phyloP scores from a whole-genome alignment of 2,329 filamentous ascomycete species.

The Tolypocladium sp. region DNA sequence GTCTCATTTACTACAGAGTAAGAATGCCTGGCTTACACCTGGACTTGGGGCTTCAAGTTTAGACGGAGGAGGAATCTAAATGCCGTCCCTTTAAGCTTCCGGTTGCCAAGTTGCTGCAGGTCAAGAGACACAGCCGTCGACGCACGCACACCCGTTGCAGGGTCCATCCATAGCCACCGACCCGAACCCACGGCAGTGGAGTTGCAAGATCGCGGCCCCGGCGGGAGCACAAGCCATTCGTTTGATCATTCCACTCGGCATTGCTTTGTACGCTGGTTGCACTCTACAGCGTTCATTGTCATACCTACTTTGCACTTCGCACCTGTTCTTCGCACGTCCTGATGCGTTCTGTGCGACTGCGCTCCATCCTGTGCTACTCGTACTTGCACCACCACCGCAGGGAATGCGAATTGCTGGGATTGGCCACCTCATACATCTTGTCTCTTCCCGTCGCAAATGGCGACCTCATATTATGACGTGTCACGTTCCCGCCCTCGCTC shows the following conservation, averaged over 20 bases:
- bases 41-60: too few relatives aligned
- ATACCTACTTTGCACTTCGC: too few relatives aligned
- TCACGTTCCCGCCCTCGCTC: background rate
- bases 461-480: background rate
- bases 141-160: background rate
- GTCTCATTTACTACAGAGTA: too few relatives aligned
- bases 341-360: too few relatives aligned
- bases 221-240: background rate
- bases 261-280: background rate
- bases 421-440: background rate
- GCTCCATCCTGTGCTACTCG: too few relatives aligned
- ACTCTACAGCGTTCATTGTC: too few relatives aligned
- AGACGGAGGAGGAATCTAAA: too few relatives aligned
- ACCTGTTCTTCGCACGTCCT: too few relatives aligned
- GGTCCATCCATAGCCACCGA: background rate
- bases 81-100: too few relatives aligned
- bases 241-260: background rate
- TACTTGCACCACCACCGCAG: background rate
- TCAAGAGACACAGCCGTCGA: too few relatives aligned
- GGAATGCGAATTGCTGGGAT: background rate
- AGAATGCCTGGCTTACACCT: too few relatives aligned
- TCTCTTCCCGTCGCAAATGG: background rate
- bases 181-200: background rate
- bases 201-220: background rate
- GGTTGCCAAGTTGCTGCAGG: too few relatives aligned